These are phyloP conservation scores for Solanum hybrid DNA, from an alignment of 305 asterid genomes.

Conservation along the genomic window DNA sequence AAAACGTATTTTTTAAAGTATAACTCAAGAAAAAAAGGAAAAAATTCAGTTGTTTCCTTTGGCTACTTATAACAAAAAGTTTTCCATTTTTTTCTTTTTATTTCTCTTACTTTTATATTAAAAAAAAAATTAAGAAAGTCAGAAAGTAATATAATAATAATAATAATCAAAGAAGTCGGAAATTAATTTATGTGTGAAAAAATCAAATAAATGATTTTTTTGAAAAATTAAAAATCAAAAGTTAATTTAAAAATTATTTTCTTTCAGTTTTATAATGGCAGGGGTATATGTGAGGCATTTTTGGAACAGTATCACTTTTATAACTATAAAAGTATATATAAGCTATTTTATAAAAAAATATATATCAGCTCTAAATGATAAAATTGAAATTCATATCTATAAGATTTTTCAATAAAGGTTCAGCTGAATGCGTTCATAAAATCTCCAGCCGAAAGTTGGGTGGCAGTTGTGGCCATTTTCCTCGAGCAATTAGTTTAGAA, in stretches of 20 bases:
- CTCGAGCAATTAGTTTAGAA: background rate
- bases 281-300: background rate
- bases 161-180: background rate
- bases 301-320: background rate
- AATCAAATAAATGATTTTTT: too few species aligned
- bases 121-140: too few species aligned
- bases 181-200: background rate
- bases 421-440: background rate
- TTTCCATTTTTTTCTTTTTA: too few species aligned
- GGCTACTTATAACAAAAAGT: background rate
- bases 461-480: background rate
- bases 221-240: too few species aligned
- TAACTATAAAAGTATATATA: background rate
- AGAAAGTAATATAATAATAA: too few species aligned
- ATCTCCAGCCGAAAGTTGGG: background rate
- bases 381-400: too few species aligned
- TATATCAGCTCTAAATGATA: too few species aligned
- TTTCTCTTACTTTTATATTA: background rate
- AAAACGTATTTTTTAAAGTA: background rate
- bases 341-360: too few species aligned
- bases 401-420: background rate
- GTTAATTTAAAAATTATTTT: too few species aligned
- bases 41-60: background rate
- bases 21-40: background rate
- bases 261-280: background rate